Evolutionary conservation across 768 basidiomycete genomes (phyloP), one percentile per base, ranked within the genome.

Genomic region (Phlebiopsis gigantea): DNA sequence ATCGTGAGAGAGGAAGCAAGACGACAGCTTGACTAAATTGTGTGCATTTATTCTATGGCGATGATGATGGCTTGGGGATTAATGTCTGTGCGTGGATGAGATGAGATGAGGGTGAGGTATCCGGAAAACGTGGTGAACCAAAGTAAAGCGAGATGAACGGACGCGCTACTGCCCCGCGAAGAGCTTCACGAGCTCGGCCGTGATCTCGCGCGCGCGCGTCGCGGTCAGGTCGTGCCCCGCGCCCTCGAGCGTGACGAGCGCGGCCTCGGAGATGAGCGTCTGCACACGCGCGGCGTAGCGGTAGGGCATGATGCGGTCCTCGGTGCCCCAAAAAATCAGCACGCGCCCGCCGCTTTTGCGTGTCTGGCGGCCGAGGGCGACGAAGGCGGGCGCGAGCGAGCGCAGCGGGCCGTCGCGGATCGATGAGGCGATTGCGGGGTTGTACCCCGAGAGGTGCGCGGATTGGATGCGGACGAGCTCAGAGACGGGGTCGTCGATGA

Each of bases 391-490:
- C 0, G 68, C 69, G 54, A 84, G 79, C 4, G 86, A 85, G 39
- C 87, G 81, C 26, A 90, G 73, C 14, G 88, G 88, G 1, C 88
- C 88, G 39, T 86, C 80, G 30, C 88, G 79, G 24, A 90, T 72
- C 2, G 83, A 87, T 4, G 87, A 89, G 0, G 88, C 88, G n/a
- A 90, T 71, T 0, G 88, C 88, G 21, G 81, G 78, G 61, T 90
- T 88, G 66, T 82, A 90, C 4, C 88, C 81, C 0, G 84, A 80
- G 5, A 90, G 76, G 64, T 88, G 84, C 1, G 88, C 88, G 0
- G 86, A 86, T 70, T 90, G 88, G 12, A 88, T 72, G n/a, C 87
- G 79, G 0, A 90, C 83, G 55, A 90, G 84, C 82, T 72, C 70
- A 31, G 61, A 59, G 29, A 72, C 63, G 5, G 71, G 63, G 51